Conservation (phyloP, 169 alveolate species). For the Plasmodium ovale region DNA sequence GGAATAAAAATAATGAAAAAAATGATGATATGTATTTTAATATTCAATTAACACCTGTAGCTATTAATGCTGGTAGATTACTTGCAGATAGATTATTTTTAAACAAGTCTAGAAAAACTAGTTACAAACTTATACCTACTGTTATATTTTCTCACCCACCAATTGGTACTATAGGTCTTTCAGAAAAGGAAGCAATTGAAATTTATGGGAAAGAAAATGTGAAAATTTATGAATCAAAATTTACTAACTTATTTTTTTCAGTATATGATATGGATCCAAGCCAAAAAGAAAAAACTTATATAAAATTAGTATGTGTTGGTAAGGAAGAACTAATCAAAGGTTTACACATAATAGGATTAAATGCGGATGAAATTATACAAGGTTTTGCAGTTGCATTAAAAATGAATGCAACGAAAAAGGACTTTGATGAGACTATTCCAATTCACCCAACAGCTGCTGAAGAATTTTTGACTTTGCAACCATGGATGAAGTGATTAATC, state of each 20-base stretch:
- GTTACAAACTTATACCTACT: conserved; percentile 89
- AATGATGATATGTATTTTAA: conserved; percentile 1
- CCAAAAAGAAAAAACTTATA: conserved; percentile 83
- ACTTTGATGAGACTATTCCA: conserved; percentile 89
- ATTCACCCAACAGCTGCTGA: conserved; percentile 94
- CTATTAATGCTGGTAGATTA: conserved; percentile 95
- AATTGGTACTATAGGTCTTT: conserved; percentile 92
- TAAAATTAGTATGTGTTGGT: conserved; percentile 86
- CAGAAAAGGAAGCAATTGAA: conserved; percentile 91
- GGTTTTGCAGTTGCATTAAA: conserved; percentile 93
- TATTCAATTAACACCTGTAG: conserved; percentile 94
- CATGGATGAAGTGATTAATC: conserved; percentile 82
- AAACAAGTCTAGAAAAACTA: conserved; percentile 72
- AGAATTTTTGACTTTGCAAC: conserved; percentile 87
- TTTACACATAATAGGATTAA: conserved; percentile 89
- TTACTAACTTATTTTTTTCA: conserved; percentile 84
- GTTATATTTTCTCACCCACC: conserved; percentile 94
- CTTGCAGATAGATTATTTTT: conserved; percentile 92
- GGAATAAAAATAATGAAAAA: background rate
- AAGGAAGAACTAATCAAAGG: conserved; percentile 90
- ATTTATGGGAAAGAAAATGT: conserved; percentile 91
- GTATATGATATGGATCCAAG: conserved; percentile 77
- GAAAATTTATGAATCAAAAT: conserved; percentile 83
- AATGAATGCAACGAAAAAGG: conserved; percentile 91
- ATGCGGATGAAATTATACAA: conserved; percentile 92